phyloP scores from a whole-genome alignment of 176 grass and related monocot species.

The Carex kokanica region DNA sequence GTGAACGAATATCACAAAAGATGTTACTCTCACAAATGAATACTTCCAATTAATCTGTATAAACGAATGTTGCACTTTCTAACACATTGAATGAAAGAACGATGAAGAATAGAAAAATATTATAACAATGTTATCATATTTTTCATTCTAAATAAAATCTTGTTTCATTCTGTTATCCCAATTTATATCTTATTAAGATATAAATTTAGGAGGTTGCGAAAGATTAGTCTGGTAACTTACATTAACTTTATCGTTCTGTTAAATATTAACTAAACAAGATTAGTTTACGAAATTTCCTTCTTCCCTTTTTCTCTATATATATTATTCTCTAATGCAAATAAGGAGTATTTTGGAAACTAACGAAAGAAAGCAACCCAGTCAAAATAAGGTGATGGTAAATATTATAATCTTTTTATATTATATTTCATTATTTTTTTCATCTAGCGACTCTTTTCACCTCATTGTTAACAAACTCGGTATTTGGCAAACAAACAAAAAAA shows the following conservation, averaged over 20 bases:
- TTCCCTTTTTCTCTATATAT: neutral
- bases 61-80: neutral
- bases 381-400: neutral
- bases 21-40: too few species aligned
- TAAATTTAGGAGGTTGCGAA: too few species aligned
- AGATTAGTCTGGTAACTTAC: too few species aligned
- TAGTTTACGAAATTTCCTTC: neutral
- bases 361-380: neutral
- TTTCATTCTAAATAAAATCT: too few species aligned
- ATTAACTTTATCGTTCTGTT: neutral
- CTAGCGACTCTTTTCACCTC: neutral
- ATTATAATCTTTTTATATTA: neutral
- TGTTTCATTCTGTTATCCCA: too few species aligned
- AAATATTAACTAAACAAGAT: neutral
- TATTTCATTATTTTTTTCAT: neutral
- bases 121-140: too few species aligned
- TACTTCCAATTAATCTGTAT: too few species aligned
- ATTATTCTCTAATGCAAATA: neutral
- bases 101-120: too few species aligned
- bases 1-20: neutral
- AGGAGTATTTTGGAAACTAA: neutral
- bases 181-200: too few species aligned
- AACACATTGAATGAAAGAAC: neutral
- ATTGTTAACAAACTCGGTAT: neutral
- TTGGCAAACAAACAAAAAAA: too few species aligned